Conservation (phyloP, 2,329 filamentous ascomycete species). For the Cytospora paraplurivora region DNA sequence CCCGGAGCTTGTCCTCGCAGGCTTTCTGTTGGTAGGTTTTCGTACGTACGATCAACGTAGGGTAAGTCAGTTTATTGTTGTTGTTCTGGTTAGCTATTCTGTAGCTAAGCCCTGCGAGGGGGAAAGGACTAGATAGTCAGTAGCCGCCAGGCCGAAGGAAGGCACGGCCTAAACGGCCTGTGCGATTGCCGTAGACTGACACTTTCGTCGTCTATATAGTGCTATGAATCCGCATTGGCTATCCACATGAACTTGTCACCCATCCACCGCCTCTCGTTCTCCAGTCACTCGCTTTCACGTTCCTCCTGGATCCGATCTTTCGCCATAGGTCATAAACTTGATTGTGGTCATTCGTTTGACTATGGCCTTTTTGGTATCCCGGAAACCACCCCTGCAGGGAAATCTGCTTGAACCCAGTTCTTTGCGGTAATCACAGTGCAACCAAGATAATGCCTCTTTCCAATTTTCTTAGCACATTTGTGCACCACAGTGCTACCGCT, state of each 20-base stretch:
- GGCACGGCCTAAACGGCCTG: too few relatives aligned
- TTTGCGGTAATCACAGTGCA: background rate
- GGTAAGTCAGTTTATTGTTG: too few relatives aligned
- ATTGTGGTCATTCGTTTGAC: slow-evolving; percentile 6
- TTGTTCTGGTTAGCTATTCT: too few relatives aligned
- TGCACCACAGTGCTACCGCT: background rate
- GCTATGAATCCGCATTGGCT: background rate
- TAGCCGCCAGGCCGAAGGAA: too few relatives aligned
- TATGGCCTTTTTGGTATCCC: background rate
- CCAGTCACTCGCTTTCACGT: slow-evolving; percentile 3
- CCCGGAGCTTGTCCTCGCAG: background rate
- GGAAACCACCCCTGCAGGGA: background rate
- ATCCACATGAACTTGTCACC: background rate
- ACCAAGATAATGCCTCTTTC: background rate
- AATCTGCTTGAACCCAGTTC: background rate
- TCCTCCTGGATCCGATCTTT: background rate
- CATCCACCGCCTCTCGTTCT: slow-evolving; percentile 10
- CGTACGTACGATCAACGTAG: too few relatives aligned
- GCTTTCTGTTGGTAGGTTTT: too few relatives aligned
- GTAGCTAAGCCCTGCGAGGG: too few relatives aligned
- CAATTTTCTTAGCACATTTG: background rate
- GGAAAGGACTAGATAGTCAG: too few relatives aligned
- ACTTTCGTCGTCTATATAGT: slow-evolving; percentile 4
- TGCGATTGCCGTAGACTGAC: too few relatives aligned
- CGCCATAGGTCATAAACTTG: background rate